Conservation (phyloP, 192 early-diverging fungal species). For the Backusella tarrabulga region DNA sequence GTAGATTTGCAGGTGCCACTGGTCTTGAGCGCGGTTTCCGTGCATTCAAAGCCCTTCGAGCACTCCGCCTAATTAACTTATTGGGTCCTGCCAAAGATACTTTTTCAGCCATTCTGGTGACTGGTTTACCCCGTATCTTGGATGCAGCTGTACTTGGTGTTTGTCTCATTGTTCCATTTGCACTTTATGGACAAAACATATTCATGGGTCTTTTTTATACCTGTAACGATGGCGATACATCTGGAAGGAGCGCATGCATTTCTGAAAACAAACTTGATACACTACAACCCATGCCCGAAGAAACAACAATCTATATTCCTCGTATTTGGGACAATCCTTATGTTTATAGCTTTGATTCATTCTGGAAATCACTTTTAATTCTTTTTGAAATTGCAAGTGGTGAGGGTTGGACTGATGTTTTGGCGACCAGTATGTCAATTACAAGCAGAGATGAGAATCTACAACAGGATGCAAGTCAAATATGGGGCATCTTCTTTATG, state of each 20-base stretch:
- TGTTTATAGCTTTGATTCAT: constrained; percentile 60
- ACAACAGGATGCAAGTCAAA: constrained; percentile 40
- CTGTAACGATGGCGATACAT: constrained; percentile 49
- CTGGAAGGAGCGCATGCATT: constrained; percentile 29
- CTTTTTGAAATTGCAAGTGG: constrained; percentile 57
- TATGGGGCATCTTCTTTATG: constrained; percentile 56
- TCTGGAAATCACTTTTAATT: constrained; percentile 51
- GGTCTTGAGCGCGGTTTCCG: constrained; percentile 50
- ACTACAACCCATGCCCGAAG: constrained; percentile 23
- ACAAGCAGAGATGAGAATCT: constrained; percentile 37
- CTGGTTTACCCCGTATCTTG: constrained; percentile 55
- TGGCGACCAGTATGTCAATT: constrained; percentile 46
- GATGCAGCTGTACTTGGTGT: constrained; percentile 50
- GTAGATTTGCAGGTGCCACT: constrained; percentile 33
- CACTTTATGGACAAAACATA: constrained; percentile 43
- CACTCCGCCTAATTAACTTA: constrained; percentile 56
- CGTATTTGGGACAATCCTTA: constrained; percentile 58
- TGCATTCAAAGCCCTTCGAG: constrained; percentile 55
- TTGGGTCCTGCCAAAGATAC: constrained; percentile 50
- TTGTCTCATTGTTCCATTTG: constrained; percentile 56
- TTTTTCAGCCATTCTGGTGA: constrained; percentile 53
- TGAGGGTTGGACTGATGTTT: constrained; percentile 59
- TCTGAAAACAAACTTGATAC: constrained; percentile 21
- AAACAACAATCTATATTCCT: constrained; percentile 35
- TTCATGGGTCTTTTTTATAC: constrained; percentile 50